phyloP scores from a whole-genome alignment of 805 yeast species.

The Metahyphopichia silvanorum region DNA sequence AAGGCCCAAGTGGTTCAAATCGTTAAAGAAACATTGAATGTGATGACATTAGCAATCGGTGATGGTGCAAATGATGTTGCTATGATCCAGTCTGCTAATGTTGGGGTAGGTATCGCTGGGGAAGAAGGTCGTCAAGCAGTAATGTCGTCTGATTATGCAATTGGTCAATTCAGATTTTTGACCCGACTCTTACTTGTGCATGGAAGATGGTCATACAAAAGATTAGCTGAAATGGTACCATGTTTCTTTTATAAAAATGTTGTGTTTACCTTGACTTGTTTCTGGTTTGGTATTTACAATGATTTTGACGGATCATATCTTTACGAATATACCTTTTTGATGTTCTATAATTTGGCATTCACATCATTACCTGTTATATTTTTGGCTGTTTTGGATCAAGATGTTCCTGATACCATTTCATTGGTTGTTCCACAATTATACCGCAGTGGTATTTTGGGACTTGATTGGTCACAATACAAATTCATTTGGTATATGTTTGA shows the following conservation, averaged over 20 bases:
- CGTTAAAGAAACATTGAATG: slow-evolving; percentile 62
- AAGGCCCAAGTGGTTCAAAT: slow-evolving; percentile 71
- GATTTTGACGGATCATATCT: slow-evolving; percentile 74
- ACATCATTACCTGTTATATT: slow-evolving; percentile 77
- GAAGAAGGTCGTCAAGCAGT: slow-evolving; percentile 87
- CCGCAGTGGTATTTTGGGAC: slow-evolving; percentile 60
- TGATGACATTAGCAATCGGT: slow-evolving; percentile 79
- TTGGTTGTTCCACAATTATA: slow-evolving; percentile 70
- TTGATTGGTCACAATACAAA: slow-evolving; percentile 58
- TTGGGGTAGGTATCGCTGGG: slow-evolving; percentile 85
- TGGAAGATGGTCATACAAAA: slow-evolving; percentile 80
- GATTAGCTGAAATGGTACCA: slow-evolving; percentile 76
- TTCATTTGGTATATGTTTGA: slow-evolving; percentile 64
- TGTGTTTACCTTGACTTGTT: slow-evolving; percentile 67
- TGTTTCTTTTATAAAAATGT: slow-evolving; percentile 77
- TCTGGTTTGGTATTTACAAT: slow-evolving; percentile 72
- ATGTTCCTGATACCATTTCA: slow-evolving; percentile 63
- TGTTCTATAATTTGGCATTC: slow-evolving; percentile 77
- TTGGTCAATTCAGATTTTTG: slow-evolving; percentile 74
- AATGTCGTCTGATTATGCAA: slow-evolving; percentile 80
- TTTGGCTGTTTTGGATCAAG: slow-evolving; percentile 73
- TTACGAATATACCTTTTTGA: slow-evolving; percentile 73
- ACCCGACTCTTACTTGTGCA: slow-evolving; percentile 66
- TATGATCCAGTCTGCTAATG: slow-evolving; percentile 83
- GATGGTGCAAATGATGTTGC: slow-evolving; percentile 89